Evolutionary conservation across 1,139 yeast genomes (phyloP).

Genomic region (Hansenula sp.): DNA sequence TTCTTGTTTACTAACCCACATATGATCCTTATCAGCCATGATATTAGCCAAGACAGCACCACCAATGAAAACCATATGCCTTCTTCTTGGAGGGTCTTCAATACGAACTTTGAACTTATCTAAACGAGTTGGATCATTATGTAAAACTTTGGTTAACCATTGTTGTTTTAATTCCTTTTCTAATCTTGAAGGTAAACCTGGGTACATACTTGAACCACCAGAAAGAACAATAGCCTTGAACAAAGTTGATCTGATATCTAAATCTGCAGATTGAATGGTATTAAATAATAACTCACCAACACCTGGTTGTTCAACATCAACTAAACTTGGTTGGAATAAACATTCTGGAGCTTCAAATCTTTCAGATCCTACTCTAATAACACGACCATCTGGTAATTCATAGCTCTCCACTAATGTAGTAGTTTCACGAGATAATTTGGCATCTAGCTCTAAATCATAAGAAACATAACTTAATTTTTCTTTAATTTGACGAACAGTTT

Average conservation of each 20-base stretch:
- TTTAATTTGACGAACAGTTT: constrained; percentile 95
- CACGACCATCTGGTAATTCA: constrained; percentile 95
- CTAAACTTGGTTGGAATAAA: constrained; percentile 92
- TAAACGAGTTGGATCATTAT: constrained; percentile 82
- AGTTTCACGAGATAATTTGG: constrained; percentile 86
- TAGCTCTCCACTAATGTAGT: constrained; percentile 88
- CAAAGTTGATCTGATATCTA: constrained; percentile 84
- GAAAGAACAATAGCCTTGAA: constrained; percentile 91
- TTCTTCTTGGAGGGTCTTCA: constrained; percentile 98
- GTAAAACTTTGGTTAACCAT: constrained; percentile 87
- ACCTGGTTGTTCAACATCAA: constrained; percentile 98
- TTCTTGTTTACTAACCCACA: constrained; percentile 96
- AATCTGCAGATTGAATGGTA: constrained; percentile 91
- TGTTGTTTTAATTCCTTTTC: constrained; percentile 95
- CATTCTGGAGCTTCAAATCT: constrained; percentile 98
- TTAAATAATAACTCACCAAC: constrained; percentile 90
- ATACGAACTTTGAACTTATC: constrained; percentile 93
- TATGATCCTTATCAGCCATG: constrained; percentile 97
- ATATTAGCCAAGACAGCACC: constrained; percentile 98
- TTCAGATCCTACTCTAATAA: constrained; percentile 91
- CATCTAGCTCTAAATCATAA: constrained; percentile 86
- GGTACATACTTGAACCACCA: constrained; percentile 99
- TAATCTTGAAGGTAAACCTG: constrained; percentile 92
- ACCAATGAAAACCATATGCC: constrained; percentile 98
- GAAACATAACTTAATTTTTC: constrained; percentile 95